phyloP scores from a whole-genome alignment of 306 rosid species.

The Fragaria iinumae region DNA sequence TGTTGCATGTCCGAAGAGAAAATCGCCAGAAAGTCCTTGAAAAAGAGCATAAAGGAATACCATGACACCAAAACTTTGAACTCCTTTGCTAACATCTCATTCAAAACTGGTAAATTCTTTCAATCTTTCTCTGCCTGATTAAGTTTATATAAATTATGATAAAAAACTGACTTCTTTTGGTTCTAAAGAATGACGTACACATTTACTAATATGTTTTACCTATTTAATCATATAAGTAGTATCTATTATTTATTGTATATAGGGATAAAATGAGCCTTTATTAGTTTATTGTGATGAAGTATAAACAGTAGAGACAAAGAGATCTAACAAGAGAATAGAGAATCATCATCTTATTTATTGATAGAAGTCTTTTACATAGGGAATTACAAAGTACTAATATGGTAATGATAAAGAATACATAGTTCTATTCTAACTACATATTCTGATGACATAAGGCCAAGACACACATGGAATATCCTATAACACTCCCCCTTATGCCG shows the following conservation, averaged over 20 bases:
- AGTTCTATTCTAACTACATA: too few species aligned
- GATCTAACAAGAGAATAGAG: too few species aligned
- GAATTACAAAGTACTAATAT: too few species aligned
- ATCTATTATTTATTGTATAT: neutral
- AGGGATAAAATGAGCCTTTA: neutral
- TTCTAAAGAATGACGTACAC: neutral
- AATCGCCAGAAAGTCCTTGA: constrained; percentile 39
- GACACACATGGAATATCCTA: too few species aligned
- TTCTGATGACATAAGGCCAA: too few species aligned
- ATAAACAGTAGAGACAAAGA: too few species aligned
- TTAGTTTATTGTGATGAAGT: neutral
- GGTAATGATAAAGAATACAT: too few species aligned
- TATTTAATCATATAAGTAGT: neutral
- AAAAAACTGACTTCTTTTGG: neutral
- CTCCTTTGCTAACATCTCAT: constrained; percentile 61
- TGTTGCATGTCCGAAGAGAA: constrained; percentile 60
- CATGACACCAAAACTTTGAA: constrained; percentile 51
- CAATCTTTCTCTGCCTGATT: neutral
- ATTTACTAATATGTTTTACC: neutral
- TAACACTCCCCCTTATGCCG: too few species aligned
- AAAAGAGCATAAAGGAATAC: constrained; percentile 56
- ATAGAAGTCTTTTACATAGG: too few species aligned
- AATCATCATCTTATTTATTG: too few species aligned
- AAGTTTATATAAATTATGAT: neutral
- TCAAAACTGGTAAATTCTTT: constrained; percentile 51